Percentiles rank a stretch among this genome's conserved stretches.
Evolutionary conservation across 2,329 filamentous ascomycete species (phyloP).

Genomic region (Sclerotinia borealis): DNA sequence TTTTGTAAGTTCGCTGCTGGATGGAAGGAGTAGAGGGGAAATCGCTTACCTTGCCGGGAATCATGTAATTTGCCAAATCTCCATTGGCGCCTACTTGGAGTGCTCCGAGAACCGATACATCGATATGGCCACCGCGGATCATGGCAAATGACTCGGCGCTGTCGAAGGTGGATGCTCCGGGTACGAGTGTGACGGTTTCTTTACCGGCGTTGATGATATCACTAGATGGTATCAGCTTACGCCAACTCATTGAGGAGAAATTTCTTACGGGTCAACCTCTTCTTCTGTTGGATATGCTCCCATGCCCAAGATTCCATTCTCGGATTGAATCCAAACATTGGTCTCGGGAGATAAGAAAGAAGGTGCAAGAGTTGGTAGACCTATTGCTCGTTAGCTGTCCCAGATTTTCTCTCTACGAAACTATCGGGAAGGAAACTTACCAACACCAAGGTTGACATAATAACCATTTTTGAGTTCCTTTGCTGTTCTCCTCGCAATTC

Average conservation of each 20-base stretch:
- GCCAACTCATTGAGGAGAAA: too few relatives aligned
- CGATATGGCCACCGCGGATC: slow-evolving; percentile 77
- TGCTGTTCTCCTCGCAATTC: slow-evolving; percentile 71
- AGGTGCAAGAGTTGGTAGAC: slow-evolving; percentile 82
- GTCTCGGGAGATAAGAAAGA: slow-evolving; percentile 63
- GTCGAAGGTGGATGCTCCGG: slow-evolving; percentile 72
- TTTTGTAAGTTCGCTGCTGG: neutral
- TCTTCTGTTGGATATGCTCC: slow-evolving; percentile 69
- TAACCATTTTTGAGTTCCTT: slow-evolving; percentile 72
- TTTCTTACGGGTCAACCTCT: slow-evolving; percentile 54
- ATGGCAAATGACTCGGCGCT: slow-evolving; percentile 77
- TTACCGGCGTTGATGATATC: slow-evolving; percentile 84
- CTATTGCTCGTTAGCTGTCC: slow-evolving; percentile 46
- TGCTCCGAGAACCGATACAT: slow-evolving; percentile 69
- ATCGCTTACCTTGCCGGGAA: slow-evolving; percentile 67
- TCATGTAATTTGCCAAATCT: slow-evolving; percentile 84
- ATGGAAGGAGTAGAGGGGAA: neutral
- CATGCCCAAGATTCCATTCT: slow-evolving; percentile 82
- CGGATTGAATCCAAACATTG: slow-evolving; percentile 77
- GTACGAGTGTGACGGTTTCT: slow-evolving; percentile 73
- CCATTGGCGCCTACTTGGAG: slow-evolving; percentile 67
- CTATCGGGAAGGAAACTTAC: slow-evolving; percentile 37
- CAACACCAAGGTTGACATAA: slow-evolving; percentile 75
- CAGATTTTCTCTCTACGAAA: too few relatives aligned
- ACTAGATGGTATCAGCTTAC: neutral